phyloP scores from a whole-genome alignment of 2,329 filamentous ascomycete genomes.

The Sporothrix phasma region DNA sequence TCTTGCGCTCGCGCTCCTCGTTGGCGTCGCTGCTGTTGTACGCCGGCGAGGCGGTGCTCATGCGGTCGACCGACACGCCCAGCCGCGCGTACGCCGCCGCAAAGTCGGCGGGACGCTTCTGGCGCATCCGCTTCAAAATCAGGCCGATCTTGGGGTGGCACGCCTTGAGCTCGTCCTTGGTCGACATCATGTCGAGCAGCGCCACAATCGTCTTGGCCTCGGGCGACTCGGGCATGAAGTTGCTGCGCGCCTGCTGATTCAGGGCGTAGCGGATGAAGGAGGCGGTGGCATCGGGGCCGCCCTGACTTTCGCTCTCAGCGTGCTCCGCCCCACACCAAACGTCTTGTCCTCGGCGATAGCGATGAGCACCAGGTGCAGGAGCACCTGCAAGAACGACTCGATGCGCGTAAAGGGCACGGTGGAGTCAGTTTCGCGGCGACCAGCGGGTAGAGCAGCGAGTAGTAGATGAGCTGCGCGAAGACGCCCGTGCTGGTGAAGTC shows the following conservation, averaged over 20 bases:
- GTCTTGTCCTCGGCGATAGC: constrained; percentile 74
- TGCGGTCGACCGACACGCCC: constrained; percentile 62
- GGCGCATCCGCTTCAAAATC: constrained; percentile 74
- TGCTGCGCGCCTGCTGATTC: constrained; percentile 50
- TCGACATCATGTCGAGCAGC: constrained; percentile 50
- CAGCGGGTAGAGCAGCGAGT: constrained; percentile 72
- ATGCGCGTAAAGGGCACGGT: constrained; percentile 71
- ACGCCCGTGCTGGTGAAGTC: constrained; percentile 73
- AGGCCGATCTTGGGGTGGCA: constrained; percentile 78
- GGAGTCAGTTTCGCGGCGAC: constrained; percentile 59
- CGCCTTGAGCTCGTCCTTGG: constrained; percentile 65
- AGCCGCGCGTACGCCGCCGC: constrained; percentile 54
- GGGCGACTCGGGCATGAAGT: constrained; percentile 41
- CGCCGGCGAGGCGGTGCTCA: constrained; percentile 76
- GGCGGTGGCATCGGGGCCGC: constrained; percentile 17
- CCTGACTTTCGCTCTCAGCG: background rate
- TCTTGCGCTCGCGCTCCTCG: constrained; percentile 72
- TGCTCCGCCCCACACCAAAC: constrained; percentile 23
- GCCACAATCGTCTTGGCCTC: constrained; percentile 53
- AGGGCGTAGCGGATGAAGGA: constrained; percentile 63
- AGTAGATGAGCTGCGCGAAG: constrained; percentile 85
- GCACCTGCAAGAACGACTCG: constrained; percentile 84
- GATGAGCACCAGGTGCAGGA: constrained; percentile 77
- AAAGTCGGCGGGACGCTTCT: constrained; percentile 68
- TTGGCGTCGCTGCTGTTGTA: constrained; percentile 48